phyloP scores from a whole-genome alignment of 2,329 filamentous ascomycete genomes.

The Delphinella strobiligena region DNA sequence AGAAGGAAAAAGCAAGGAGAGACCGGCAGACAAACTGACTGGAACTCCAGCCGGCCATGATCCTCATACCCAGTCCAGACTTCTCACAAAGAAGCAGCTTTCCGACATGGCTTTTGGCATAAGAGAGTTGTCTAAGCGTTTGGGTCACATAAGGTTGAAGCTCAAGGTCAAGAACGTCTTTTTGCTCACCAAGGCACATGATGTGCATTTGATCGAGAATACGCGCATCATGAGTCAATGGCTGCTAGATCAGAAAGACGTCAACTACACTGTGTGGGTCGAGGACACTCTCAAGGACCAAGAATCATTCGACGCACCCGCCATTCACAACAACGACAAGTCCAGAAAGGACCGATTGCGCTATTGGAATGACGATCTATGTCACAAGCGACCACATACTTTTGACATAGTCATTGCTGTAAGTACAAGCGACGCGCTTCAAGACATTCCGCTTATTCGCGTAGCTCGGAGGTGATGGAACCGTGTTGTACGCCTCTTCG shows the following conservation, averaged over 20 bases:
- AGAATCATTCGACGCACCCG: constrained; percentile 59
- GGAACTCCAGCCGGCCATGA: constrained; percentile 19
- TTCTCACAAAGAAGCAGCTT: constrained; percentile 87
- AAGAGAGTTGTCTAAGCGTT: constrained; percentile 71
- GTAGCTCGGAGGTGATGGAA: constrained; percentile 65
- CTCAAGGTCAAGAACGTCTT: constrained; percentile 76
- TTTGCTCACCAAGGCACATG: constrained; percentile 82
- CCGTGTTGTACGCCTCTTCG: constrained; percentile 80
- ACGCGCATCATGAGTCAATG: constrained; percentile 68
- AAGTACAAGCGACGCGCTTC: constrained; percentile 12
- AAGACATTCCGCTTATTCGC: constrained; percentile 11
- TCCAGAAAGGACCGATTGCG: constrained; percentile 48
- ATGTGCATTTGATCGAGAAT: constrained; percentile 64
- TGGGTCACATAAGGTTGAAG: constrained; percentile 72
- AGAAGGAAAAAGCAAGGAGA: constrained; percentile 21
- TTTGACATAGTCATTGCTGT: constrained; percentile 88
- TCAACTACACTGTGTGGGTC: constrained; percentile 65
- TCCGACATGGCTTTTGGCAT: constrained; percentile 97
- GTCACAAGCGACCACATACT: constrained; percentile 62
- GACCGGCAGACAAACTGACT: constrained; percentile 31
- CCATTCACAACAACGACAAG: constrained; percentile 52
- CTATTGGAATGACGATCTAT: constrained; percentile 77
- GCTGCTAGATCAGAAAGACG: constrained; percentile 60
- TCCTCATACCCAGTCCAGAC: constrained; percentile 46
- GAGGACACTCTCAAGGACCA: constrained; percentile 63